These are phyloP conservation scores for Nannochloropsis salina DNA, from an alignment of 108 stramenopile genomes.

Conservation along the genomic window DNA sequence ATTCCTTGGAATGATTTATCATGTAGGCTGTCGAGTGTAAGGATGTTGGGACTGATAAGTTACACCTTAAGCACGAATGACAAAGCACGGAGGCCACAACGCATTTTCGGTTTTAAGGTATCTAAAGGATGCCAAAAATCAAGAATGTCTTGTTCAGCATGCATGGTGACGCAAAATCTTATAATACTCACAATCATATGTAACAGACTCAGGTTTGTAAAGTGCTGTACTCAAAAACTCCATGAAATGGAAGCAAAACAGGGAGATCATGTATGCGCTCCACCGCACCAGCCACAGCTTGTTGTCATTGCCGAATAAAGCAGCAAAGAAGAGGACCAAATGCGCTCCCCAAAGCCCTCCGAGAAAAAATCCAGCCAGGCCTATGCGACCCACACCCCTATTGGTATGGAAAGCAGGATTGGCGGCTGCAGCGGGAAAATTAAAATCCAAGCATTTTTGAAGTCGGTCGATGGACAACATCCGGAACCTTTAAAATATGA, in stretches of 20 bases:
- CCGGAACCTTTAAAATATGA: too few relatives aligned
- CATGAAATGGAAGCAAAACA: conserved; percentile 48
- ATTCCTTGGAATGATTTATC: conserved; percentile 80
- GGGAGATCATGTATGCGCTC: conserved; percentile 38
- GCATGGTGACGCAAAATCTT: background rate
- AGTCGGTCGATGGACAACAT: conserved; percentile 25
- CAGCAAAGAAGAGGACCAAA: conserved; percentile 23
- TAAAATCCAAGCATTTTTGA: conserved; percentile 27
- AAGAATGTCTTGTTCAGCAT: background rate
- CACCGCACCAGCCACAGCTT: conserved; percentile 27
- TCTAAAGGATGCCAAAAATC: too few relatives aligned
- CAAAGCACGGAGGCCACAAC: too few relatives aligned
- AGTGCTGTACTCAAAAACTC: conserved; percentile 47
- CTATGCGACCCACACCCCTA: conserved; percentile 33
- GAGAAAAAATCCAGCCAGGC: conserved; percentile 35
- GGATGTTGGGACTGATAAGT: background rate
- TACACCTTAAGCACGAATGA: too few relatives aligned
- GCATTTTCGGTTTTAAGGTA: too few relatives aligned
- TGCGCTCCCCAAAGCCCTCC: conserved; percentile 37
- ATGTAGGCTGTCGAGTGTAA: conserved; percentile 64
- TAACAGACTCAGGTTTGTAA: conserved; percentile 39
- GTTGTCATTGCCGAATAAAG: background rate
- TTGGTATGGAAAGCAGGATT: conserved; percentile 38
- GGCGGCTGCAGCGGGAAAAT: conserved; percentile 21
- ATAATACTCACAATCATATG: conserved; percentile 42